A percentile compares a stretch with the other conserved stretches of the same genome.
Evolutionary conservation across 345 rosid genomes (phyloP).

Genomic region (Turnera subulata): DNA sequence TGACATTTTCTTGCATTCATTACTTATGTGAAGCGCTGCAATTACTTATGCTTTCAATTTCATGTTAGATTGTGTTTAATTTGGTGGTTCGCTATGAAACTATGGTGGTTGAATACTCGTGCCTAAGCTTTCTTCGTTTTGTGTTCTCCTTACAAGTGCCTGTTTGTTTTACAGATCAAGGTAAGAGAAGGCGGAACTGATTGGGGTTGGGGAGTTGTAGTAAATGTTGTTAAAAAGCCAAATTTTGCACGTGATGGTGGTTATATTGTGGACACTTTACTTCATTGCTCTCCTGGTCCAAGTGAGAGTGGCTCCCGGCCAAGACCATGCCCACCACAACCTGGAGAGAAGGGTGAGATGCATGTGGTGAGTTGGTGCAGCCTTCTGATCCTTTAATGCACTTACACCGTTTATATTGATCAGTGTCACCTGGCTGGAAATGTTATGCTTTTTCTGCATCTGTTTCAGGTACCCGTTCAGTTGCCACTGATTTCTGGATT

Average conservation of each 20-base stretch:
- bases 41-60: no score
- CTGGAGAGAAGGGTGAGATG: constrained; percentile 98
- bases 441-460: constrained; percentile 18
- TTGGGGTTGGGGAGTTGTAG: constrained; percentile 99
- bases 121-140: background rate
- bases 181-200: constrained; percentile 94
- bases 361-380: constrained; percentile 72
- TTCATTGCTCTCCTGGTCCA: constrained; percentile 80
- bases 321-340: constrained; percentile 86
- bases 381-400: background rate
- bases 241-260: constrained; percentile 64
- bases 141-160: background rate
- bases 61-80: no score
- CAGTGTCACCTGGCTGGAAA: constrained; percentile 3
- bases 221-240: constrained; percentile 80
- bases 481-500: constrained; percentile 73
- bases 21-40: no score
- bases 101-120: background rate
- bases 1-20: no score
- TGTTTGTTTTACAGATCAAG: constrained; percentile 55
- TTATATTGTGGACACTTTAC: constrained; percentile 88
- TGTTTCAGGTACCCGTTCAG: constrained; percentile 87
- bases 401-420: background rate
- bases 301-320: constrained; percentile 83
- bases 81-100: no score